Evolutionary conservation across 768 basidiomycete species (phyloP), one percentile per base, ranked within the genome.

Genomic region (Termitomyces eurrhizus): DNA sequence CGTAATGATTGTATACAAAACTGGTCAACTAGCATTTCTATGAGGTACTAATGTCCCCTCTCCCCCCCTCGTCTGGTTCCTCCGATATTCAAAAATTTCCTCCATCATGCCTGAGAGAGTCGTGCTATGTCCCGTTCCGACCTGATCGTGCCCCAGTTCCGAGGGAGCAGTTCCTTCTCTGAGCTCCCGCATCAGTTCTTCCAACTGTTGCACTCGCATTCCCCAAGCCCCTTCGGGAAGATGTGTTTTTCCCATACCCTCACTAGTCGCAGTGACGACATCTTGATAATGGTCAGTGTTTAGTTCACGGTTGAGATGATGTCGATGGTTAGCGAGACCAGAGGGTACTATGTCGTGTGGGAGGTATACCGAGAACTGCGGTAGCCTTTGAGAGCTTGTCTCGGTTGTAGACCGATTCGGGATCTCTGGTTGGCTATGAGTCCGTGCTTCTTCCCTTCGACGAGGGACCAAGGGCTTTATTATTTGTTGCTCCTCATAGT

Each of bases 161-260:
- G 11, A 42, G 39, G 35, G 35, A 42, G 36, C n/a, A 12, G 59
- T 49, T 7, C 45, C 52, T 18, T 21, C 59, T 60, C 36, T 54
- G 12, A 60, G 52, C n/a, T 60, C 59, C 21, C 36, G 52, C 26
- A 60, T 55, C 18, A 60, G 35, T 18, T 39, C 59, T 53, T 60
- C 52, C 11, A 60, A 21, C 37, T 60, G 52, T 45, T 55, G 59
- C 21, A 48, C 35, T 11, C 45, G 14, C 59, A 60, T 60, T 16
- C 59, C 59, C 32, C 48, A 60, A 33, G 26, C 41, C 0, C 59
- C 59, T 8, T 60, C 59, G 1, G 45, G 35, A 35, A 51, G 1
- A 18, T 42, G n/a, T 52, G 50, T 16, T 4, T 3, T 35, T 48
- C 21, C 12, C 4, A 29, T 35, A 3, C 35, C 14, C 16, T 14